These are phyloP conservation scores for Rhododendron williamsianum DNA, from an alignment of 148 eudicot species.

Conservation along the genomic window DNA sequence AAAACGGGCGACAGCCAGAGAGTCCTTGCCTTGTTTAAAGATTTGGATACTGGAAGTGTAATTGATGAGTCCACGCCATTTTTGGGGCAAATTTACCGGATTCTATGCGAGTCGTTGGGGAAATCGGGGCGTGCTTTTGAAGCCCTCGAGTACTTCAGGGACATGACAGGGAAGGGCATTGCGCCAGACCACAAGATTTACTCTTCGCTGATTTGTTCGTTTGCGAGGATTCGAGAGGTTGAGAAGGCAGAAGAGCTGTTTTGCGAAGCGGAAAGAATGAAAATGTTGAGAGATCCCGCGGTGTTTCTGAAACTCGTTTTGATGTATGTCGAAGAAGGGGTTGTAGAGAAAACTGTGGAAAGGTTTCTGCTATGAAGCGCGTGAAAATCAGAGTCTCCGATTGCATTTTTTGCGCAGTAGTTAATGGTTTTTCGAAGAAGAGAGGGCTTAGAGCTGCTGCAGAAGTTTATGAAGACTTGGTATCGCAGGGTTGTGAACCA, in stretches of 20 bases:
- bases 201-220: constrained; percentile 53
- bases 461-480: constrained; percentile 48
- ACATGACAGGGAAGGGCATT: constrained; percentile 48
- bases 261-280: constrained; percentile 53
- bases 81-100: constrained; percentile 35
- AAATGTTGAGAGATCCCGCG: constrained; percentile 75
- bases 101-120: constrained; percentile 58
- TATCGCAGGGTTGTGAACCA: constrained; percentile 48
- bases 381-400: constrained; percentile 60
- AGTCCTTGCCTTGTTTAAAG: constrained; percentile 52
- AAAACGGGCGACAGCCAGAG: constrained; percentile 36
- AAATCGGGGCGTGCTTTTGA: constrained; percentile 42
- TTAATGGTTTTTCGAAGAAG: constrained; percentile 70
- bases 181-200: constrained; percentile 37
- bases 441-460: constrained; percentile 51
- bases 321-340: constrained; percentile 61
- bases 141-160: constrained; percentile 59
- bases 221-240: constrained; percentile 39
- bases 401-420: constrained; percentile 77
- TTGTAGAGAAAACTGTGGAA: constrained; percentile 56
- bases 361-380: constrained; percentile 47
- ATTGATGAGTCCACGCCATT: constrained; percentile 14
- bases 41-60: constrained; percentile 29
- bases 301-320: constrained; percentile 62
- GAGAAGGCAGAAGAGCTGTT: constrained; percentile 48